Conservation (phyloP, 768 basidiomycete genomes). For the Tricholoma saponaceum region DNA sequence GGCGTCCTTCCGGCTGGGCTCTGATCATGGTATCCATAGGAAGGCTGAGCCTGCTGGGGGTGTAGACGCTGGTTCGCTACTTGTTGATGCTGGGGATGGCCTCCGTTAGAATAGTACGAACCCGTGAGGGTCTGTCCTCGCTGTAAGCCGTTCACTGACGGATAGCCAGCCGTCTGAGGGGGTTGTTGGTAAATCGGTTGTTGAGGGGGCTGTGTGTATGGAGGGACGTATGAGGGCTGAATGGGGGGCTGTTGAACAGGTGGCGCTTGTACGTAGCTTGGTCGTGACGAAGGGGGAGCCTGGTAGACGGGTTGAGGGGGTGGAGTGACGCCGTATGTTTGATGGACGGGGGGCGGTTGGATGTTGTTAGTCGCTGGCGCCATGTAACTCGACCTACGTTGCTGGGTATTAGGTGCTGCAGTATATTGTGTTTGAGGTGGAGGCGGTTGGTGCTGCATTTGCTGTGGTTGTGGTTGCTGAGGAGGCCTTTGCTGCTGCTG, state of each 20-base stretch:
- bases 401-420: conserved; percentile 12
- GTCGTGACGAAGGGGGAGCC: conserved; percentile 28
- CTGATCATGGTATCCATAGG: conserved; percentile 35
- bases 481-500: conserved; percentile 19
- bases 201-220: conserved; percentile 14
- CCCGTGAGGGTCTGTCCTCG: conserved; percentile 18
- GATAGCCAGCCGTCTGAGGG: conserved; percentile 17
- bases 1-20: conserved; percentile 47
- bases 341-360: conserved; percentile 32
- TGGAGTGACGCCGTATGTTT: conserved; percentile 32
- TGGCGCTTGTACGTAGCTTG: conserved; percentile 28
- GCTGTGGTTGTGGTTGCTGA: conserved; percentile 23
- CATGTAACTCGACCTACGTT: conserved; percentile 33
- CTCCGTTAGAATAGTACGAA: conserved; percentile 9
- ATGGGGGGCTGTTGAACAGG: conserved; percentile 13
- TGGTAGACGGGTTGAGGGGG: conserved; percentile 37
- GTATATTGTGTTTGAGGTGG: conserved; percentile 17
- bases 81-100: conserved; percentile 22
- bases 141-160: conserved; percentile 22
- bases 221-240: conserved; percentile 12
- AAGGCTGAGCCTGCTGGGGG: conserved; percentile 28
- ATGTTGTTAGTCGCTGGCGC: conserved; percentile 17
- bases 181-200: conserved; percentile 22
- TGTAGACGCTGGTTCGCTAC: conserved; percentile 19
- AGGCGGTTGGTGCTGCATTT: conserved; percentile 18